phyloP scores from a whole-genome alignment of 352 stramenopile genomes.

The Pythium volutum region DNA sequence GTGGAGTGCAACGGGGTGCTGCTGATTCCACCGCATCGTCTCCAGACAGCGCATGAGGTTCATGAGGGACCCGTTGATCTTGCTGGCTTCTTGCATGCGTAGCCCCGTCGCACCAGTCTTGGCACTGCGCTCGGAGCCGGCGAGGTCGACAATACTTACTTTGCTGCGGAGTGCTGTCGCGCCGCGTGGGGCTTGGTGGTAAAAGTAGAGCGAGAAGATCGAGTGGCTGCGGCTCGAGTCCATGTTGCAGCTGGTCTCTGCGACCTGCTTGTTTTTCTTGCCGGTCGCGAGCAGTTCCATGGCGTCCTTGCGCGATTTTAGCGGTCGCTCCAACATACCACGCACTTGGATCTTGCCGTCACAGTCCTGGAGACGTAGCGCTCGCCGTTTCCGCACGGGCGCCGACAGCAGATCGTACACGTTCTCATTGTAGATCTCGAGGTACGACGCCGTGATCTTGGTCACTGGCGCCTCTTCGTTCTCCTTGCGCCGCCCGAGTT shows the following conservation, averaged over 20 bases:
- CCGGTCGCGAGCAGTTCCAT: slow-evolving; percentile 71
- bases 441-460: slow-evolving; percentile 88
- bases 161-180: slow-evolving; percentile 25
- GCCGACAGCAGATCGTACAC: slow-evolving; percentile 93
- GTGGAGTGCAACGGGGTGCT: slow-evolving; percentile 60
- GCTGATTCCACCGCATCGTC: slow-evolving; percentile 91
- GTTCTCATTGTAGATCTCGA: slow-evolving; percentile 99
- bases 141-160: slow-evolving; percentile 96
- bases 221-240: slow-evolving; percentile 91
- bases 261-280: slow-evolving; percentile 71
- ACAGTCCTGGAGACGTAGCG: slow-evolving; percentile 74
- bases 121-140: slow-evolving; percentile 72
- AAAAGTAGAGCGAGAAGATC: slow-evolving; percentile 86
- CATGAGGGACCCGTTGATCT: slow-evolving; percentile 98
- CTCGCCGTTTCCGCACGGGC: slow-evolving; percentile 50
- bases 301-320: slow-evolving; percentile 66
- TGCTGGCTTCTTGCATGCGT: slow-evolving; percentile 96
- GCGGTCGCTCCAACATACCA: slow-evolving; percentile 62
- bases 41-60: slow-evolving; percentile 97
- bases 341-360: slow-evolving; percentile 88
- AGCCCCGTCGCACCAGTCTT: slow-evolving; percentile 77
- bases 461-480: slow-evolving; percentile 37
- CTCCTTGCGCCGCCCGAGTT: slow-evolving; percentile 53
- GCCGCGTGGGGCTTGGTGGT: slow-evolving; percentile 42
- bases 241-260: slow-evolving; percentile 87